Conservation (phyloP, 805 yeast species). For the Suhomyces xylopsoci region DNA sequence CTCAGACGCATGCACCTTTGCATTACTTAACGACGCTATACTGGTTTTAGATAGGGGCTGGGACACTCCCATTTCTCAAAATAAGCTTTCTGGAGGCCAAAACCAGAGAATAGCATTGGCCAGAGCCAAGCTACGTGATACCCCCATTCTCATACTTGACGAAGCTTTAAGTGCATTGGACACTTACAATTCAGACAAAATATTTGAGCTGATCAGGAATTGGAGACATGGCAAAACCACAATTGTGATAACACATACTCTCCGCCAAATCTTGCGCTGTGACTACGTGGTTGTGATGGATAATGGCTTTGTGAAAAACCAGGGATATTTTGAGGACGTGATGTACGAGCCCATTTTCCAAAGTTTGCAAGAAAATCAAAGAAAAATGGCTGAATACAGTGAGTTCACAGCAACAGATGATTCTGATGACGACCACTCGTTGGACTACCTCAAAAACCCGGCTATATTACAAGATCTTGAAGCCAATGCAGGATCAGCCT, state of each 20-base stretch:
- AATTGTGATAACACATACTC: constrained; percentile 77
- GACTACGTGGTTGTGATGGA: constrained; percentile 62
- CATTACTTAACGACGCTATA: constrained; percentile 51
- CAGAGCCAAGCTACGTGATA: constrained; percentile 68
- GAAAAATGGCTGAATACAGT: not conserved
- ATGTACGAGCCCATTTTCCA: not conserved
- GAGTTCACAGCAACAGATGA: not conserved
- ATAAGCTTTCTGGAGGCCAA: constrained; percentile 83
- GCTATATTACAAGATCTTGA: constrained; percentile 23
- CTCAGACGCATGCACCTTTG: constrained; percentile 48
- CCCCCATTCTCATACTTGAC: constrained; percentile 78
- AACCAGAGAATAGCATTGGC: constrained; percentile 82
- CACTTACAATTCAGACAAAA: constrained; percentile 36
- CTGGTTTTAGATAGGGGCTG: constrained; percentile 51
- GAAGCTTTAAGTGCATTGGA: constrained; percentile 88
- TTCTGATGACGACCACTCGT: not conserved
- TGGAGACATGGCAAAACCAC: constrained; percentile 76
- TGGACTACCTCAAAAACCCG: constrained; percentile 20
- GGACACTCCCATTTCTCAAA: constrained; percentile 48
- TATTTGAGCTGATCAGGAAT: constrained; percentile 49
- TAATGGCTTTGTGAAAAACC: constrained; percentile 47
- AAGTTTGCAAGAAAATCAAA: not conserved
- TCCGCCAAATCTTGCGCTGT: constrained; percentile 49
- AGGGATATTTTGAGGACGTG: constrained; percentile 11
- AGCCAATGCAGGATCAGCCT: not conserved